These are phyloP conservation scores for Pseudopithomyces maydicus DNA, from an alignment of 2,329 filamentous ascomycete species.

Conservation along the genomic window DNA sequence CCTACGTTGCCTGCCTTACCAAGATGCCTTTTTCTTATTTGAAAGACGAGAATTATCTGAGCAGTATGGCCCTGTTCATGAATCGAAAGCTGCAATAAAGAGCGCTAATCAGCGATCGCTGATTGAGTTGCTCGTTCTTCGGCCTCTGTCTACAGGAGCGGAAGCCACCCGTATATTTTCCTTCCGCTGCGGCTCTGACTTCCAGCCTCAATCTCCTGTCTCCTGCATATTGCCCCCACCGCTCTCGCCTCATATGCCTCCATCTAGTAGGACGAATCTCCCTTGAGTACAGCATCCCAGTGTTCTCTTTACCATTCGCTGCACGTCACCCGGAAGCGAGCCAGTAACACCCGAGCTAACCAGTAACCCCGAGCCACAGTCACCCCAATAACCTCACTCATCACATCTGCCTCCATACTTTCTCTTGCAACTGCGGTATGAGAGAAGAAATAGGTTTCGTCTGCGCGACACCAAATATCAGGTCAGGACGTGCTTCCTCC, in stretches of 20 bases:
- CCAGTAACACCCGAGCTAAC: slow-evolving; percentile 29
- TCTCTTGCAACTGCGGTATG: slow-evolving; percentile 13
- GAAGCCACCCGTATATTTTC: neutral
- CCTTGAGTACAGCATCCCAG: slow-evolving; percentile 18
- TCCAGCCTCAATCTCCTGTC: slow-evolving; percentile 20
- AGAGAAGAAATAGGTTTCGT: slow-evolving; percentile 11
- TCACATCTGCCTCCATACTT: slow-evolving; percentile 21
- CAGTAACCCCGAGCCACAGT: slow-evolving; percentile 17
- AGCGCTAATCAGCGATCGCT: neutral
- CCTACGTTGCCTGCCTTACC: too few relatives aligned
- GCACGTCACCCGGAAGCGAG: slow-evolving; percentile 28
- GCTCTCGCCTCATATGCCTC: slow-evolving; percentile 10
- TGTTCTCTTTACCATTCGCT: slow-evolving; percentile 31
- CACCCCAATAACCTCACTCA: slow-evolving; percentile 30
- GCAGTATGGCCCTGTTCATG: too few relatives aligned
- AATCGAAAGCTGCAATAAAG: too few relatives aligned
- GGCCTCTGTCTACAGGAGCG: neutral
- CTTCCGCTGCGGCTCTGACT: neutral
- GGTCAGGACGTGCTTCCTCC: slow-evolving; percentile 10
- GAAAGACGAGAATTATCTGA: too few relatives aligned
- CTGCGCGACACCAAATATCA: slow-evolving; percentile 20
- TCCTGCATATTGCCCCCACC: slow-evolving; percentile 25
- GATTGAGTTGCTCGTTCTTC: neutral
- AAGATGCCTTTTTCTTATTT: too few relatives aligned
- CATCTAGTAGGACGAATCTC: slow-evolving; percentile 12